Evolutionary conservation across 2,329 filamentous ascomycete species (phyloP).

Genomic region (Cercospora janseana): DNA sequence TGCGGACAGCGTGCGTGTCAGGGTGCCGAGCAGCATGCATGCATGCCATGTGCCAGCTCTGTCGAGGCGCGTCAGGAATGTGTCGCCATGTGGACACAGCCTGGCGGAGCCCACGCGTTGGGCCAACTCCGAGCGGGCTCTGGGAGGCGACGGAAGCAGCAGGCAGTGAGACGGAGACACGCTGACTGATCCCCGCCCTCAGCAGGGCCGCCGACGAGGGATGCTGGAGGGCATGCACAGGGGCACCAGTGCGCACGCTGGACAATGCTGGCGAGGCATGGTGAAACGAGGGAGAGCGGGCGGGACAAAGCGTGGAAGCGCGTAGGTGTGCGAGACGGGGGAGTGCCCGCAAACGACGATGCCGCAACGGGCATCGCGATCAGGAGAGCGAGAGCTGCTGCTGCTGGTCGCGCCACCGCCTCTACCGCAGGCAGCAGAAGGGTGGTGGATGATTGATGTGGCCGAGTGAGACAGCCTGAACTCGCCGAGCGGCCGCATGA

Average conservation of each 20-base stretch:
- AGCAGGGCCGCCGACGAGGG: constrained; percentile 17
- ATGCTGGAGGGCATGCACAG: constrained; percentile 14
- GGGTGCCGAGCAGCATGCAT: constrained; percentile 8
- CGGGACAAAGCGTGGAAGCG: constrained; percentile 8
- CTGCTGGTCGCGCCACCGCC: background rate
- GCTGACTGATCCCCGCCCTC: constrained; percentile 20
- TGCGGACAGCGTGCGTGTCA: constrained; percentile 9
- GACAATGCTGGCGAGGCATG: constrained; percentile 19
- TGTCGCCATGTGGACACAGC: constrained; percentile 13
- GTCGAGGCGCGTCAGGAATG: constrained; percentile 6
- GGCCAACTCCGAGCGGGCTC: too few relatives aligned
- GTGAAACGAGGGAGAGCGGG: constrained; percentile 18
- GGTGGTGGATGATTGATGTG: background rate
- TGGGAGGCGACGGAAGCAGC: too few relatives aligned
- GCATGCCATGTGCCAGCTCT: constrained; percentile 5
- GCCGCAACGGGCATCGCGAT: constrained; percentile 1
- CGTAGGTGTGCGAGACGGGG: constrained; percentile 12
- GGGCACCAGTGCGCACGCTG: constrained; percentile 7
- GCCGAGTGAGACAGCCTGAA: background rate
- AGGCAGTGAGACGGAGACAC: constrained; percentile 21
- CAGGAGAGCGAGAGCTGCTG: background rate
- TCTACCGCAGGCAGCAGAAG: background rate
- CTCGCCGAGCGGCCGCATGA: too few relatives aligned
- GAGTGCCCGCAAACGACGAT: constrained; percentile 12
- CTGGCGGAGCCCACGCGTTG: constrained; percentile 12